Percentiles rank a stretch among this genome's conserved stretches.
Evolutionary conservation across 1,284 basidiomycete genomes (phyloP).

Genomic region (Naganishia cerealis): DNA sequence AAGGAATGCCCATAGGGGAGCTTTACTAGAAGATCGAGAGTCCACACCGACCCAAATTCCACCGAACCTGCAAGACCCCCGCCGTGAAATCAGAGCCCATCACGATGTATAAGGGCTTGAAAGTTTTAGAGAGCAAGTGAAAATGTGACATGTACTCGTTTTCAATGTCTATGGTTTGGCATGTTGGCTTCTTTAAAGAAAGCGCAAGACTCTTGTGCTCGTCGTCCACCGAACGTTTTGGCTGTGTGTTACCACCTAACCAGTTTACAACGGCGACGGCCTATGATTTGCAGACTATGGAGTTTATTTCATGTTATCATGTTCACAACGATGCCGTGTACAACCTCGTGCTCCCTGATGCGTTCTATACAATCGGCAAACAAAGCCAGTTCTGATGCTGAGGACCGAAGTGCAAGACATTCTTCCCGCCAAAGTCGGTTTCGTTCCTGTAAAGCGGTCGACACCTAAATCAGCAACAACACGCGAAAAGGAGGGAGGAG

Average conservation of each 20-base stretch:
- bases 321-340: neutral
- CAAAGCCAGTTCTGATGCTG: slow-evolving; percentile 31
- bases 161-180: no score
- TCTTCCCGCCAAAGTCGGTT: slow-evolving; percentile 30
- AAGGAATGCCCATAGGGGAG: neutral
- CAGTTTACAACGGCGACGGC: neutral
- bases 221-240: neutral
- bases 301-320: neutral
- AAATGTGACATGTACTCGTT: no score
- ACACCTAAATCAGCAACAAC: slow-evolving; percentile 5
- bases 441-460: slow-evolving; percentile 24
- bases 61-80: no score
- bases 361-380: slow-evolving; percentile 32
- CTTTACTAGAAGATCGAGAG: no score
- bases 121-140: no score
- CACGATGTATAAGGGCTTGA: no score
- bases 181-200: no score
- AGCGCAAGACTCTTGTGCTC: neutral
- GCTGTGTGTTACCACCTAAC: neutral
- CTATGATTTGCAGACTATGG: neutral
- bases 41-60: no score
- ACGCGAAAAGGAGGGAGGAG: neutral
- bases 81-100: no score
- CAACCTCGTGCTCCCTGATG: neutral
- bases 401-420: slow-evolving; percentile 30